phyloP scores from a whole-genome alignment of 1,139 yeast species.

The Dujonia santamariae region DNA sequence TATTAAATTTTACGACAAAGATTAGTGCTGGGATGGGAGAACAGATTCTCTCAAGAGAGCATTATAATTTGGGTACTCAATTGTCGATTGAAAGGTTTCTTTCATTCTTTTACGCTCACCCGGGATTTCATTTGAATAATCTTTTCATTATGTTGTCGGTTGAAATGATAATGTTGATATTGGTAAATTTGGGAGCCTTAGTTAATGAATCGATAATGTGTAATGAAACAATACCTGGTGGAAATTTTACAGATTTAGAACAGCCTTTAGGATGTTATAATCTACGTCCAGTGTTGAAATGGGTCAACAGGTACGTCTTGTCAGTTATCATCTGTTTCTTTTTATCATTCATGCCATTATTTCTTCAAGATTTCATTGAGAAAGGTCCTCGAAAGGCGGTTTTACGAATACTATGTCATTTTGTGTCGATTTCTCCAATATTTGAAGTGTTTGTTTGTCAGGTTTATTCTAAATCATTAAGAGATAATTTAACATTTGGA shows the following conservation, averaged over 20 bases:
- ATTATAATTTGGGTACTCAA: slow-evolving; percentile 75
- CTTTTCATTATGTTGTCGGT: slow-evolving; percentile 74
- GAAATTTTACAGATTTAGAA: slow-evolving; percentile 58
- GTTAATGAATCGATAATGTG: slow-evolving; percentile 60
- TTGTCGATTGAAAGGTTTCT: slow-evolving; percentile 77
- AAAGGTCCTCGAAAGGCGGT: slow-evolving; percentile 67
- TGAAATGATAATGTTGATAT: slow-evolving; percentile 64
- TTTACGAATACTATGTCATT: slow-evolving; percentile 58
- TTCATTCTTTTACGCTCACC: slow-evolving; percentile 87
- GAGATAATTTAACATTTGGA: slow-evolving; percentile 70
- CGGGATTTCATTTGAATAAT: slow-evolving; percentile 86
- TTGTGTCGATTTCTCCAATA: slow-evolving; percentile 72
- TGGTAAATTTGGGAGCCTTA: slow-evolving; percentile 67
- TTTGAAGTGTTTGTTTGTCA: slow-evolving; percentile 90
- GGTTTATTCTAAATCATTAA: slow-evolving; percentile 69
- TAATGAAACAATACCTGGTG: slow-evolving; percentile 43
- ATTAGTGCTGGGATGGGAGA: slow-evolving; percentile 98
- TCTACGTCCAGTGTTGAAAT: slow-evolving; percentile 67
- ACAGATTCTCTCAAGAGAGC: slow-evolving; percentile 80
- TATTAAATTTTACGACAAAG: slow-evolving; percentile 79
- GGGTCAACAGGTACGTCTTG: slow-evolving; percentile 79
- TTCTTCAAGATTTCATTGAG: slow-evolving; percentile 78
- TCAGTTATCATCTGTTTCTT: slow-evolving; percentile 83
- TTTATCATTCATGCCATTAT: slow-evolving; percentile 75
- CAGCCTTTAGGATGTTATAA: slow-evolving; percentile 74